Base-by-base conservation (phyloP, 441 rosid genomes). In the Euphorbia neoarborescens region DNA sequence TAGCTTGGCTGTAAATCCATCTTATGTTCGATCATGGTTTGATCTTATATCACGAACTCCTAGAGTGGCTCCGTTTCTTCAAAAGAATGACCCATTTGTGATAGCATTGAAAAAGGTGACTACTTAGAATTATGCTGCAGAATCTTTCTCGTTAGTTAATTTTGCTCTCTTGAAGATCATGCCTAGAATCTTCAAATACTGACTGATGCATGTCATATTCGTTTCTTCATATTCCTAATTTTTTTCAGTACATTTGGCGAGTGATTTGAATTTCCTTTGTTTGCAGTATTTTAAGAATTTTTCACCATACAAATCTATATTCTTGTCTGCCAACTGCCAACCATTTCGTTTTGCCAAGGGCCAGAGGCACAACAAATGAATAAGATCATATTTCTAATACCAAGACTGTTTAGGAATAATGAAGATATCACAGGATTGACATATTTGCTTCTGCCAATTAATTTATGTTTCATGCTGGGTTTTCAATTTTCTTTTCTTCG, bases 31-130 rank as follows among this genome's bases (percentile, higher is more conserved):
- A 70, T 86, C 92, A 69, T 94, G 97, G 99, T 80, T 89, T 83
- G 90, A 87, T 77, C 82, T 89, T 69, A 78, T 92, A 81, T 92
- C 97, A 76, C 86, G 62, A 78, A 90, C 97, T 57, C 97, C 97
- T 80, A 90, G 97, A 66, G 94, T 91, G 76, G 97, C 96, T 25
- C 99, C 99, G 15, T 89, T 94, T 79, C 84, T 94, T 59, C 78
- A 91, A 64, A 94, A 94, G 89, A 86, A 90, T 62, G 94, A 94
- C 69, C 96, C 97, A 19, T 79, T 94, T 66, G 77, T 94, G 72
- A 75, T 80, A 84, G 94, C 90, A 73, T 70, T 94, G 71, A 86
- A 82, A 80, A 91, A 90, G 97, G 99, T 90, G 37, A 69, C 59
- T 20, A 34, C 37, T 73, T 72, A 44, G 24, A 69, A n/a, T 65